These are phyloP conservation scores for Cubamyces sp. DNA, from an alignment of 768 basidiomycete genomes.

Conservation along the genomic window DNA sequence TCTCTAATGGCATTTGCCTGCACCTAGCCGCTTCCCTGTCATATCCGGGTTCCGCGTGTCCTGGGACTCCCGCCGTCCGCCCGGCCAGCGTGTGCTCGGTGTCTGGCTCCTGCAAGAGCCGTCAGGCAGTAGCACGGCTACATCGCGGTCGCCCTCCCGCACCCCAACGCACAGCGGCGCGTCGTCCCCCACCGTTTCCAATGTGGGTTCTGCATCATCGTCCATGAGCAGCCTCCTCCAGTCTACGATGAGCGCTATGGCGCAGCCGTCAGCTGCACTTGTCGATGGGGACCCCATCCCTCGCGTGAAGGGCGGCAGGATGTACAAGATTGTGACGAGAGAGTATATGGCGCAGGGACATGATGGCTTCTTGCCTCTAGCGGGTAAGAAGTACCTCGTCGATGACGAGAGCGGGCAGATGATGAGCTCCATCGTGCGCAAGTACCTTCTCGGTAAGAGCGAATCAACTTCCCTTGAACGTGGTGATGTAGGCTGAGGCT, in stretches of 20 bases:
- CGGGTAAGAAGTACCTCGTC: conserved; percentile 67
- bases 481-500: neutral
- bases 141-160: conserved; percentile 1
- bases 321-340: conserved; percentile 82
- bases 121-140: conserved; percentile 22
- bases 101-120: conserved; percentile 59
- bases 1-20: neutral
- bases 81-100: conserved; percentile 74
- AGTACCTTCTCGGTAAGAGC: conserved; percentile 75
- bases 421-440: conserved; percentile 78
- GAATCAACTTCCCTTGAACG: neutral
- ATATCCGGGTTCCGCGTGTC: conserved; percentile 82
- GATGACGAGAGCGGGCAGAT: conserved; percentile 84
- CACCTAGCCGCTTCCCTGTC: conserved; percentile 81
- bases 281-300: conserved; percentile 57
- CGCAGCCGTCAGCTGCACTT: conserved; percentile 22
- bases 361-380: conserved; percentile 77
- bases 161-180: conserved; percentile 29
- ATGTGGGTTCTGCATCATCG: conserved; percentile 22
- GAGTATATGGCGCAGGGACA: conserved; percentile 86
- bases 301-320: conserved; percentile 53
- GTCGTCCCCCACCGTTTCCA: conserved; percentile 11
- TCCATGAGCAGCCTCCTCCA: conserved; percentile 29
- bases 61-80: conserved; percentile 81
- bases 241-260: conserved; percentile 3